Evolutionary conservation across 768 basidiomycete species (phyloP).

Genomic region (Boletus speciosus): DNA sequence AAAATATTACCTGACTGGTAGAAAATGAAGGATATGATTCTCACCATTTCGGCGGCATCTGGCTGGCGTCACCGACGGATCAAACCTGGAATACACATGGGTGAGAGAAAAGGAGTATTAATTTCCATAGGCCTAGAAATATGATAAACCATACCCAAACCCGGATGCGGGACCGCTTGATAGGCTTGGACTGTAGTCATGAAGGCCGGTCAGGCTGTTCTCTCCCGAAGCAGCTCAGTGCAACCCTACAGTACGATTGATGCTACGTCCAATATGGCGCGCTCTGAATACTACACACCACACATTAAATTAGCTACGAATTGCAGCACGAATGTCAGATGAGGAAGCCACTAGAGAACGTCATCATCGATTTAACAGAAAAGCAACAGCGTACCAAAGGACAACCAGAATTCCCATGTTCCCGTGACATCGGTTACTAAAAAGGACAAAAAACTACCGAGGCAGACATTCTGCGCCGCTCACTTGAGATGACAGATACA

Average conservation of each 20-base stretch:
- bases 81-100: not conserved
- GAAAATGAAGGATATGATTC: not conserved
- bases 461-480: conserved; percentile 3
- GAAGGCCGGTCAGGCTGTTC: not conserved
- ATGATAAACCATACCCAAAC: not conserved
- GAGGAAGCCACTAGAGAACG: not conserved
- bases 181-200: not conserved
- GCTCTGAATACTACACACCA: not conserved
- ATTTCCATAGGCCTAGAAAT: not conserved
- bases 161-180: not conserved
- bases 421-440: not conserved
- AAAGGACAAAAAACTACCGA: not conserved
- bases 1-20: too few relatives aligned
- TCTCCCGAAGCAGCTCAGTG: not conserved
- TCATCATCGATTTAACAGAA: not conserved
- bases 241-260: not conserved
- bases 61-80: not conserved
- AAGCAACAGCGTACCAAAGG: not conserved
- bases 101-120: too few relatives aligned
- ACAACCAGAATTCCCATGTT: not conserved
- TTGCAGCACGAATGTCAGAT: not conserved
- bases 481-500: conserved; percentile 3
- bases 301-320: not conserved
- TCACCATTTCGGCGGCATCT: not conserved
- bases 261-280: not conserved